Base-by-base conservation (phyloP, 2,329 filamentous ascomycete genomes). In the Neodidymelliopsis sp. region DNA sequence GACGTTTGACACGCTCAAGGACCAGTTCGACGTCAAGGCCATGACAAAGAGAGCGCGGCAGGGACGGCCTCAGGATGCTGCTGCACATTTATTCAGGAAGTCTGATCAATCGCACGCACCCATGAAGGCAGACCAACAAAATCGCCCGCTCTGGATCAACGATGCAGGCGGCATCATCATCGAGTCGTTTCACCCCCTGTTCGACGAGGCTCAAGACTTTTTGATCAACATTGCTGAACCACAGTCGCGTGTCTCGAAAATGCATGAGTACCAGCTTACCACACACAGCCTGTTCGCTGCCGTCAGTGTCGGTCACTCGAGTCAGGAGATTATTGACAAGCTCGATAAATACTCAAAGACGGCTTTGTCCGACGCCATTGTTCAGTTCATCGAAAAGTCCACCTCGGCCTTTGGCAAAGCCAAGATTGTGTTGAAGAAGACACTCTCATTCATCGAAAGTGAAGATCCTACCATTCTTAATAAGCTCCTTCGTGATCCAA, bases 151-250 rank as follows among this genome's bases (percentile, higher is more conserved):
- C 51, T 97, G 91, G 90, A 94, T 99, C 61, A 91, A 97, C 70
- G 90, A 91, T 2, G 79, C 87, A 35, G 91, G 90, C 25, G 86
- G 88, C 56, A 94, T 97, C 67, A 94, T 95, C 22, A 80, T 97
- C 31, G 93, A 99, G 78, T 96, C 91, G 62, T 97, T 97, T 77
- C 93, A 90, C 41, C 89, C 92, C 2, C 79, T 94, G 47, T 91
- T 93, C 48, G 83, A 88, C 48, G 88, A 92, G 66, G 93, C 91
- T 0, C 91, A 96, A 69, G 91, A 96, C 71, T 96, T 99, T 70
- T 79, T 99, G 50, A 96, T 95, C 63, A 96, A 94, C 35, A 93
- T 99, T 61, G 90, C 93, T 55, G 93, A 99, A 76, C 94, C 93
- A 13, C 80, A 93, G 50, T 97, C 92, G 25, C 86, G 93, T 51